These are phyloP conservation scores for Odonthalia washingtoniensis DNA, from an alignment of 31 red algal genomes.

Conservation along the genomic window DNA sequence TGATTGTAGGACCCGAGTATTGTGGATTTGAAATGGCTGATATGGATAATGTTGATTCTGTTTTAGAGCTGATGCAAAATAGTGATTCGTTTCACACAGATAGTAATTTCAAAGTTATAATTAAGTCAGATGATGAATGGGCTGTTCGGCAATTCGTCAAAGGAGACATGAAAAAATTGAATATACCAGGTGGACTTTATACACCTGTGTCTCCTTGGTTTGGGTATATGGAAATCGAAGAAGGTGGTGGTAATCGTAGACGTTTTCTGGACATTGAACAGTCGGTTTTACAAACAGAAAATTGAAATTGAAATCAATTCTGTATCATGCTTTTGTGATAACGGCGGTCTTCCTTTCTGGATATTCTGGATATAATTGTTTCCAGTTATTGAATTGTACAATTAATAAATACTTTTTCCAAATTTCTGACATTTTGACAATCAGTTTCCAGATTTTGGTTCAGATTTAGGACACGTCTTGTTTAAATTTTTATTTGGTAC, in stretches of 20 bases:
- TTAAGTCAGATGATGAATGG: background rate
- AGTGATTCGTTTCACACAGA: background rate
- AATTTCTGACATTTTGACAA: too few species aligned
- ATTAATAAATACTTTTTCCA: too few species aligned
- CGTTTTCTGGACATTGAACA: background rate
- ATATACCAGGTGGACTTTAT: background rate
- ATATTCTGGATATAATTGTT: too few species aligned
- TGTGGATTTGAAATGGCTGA: background rate
- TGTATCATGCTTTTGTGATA: too few species aligned
- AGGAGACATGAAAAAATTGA: background rate
- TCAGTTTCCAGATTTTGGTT: too few species aligned
- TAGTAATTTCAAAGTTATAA: background rate
- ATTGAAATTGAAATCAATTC: too few species aligned
- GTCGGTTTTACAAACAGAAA: background rate
- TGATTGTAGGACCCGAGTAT: background rate
- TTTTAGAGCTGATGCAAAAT: too few species aligned
- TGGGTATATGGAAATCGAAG: background rate
- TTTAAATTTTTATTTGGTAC: too few species aligned
- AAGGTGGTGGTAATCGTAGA: background rate
- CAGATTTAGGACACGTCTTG: too few species aligned
- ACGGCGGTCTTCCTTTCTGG: too few species aligned
- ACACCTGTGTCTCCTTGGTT: background rate
- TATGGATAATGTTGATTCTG: background rate
- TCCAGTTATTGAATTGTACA: too few species aligned
- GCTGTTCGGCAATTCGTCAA: background rate